A percentile compares a stretch with the other conserved stretches of the same genome.
Conservation (phyloP, 2,329 filamentous ascomycete species). For the Fusarium sp. region DNA sequence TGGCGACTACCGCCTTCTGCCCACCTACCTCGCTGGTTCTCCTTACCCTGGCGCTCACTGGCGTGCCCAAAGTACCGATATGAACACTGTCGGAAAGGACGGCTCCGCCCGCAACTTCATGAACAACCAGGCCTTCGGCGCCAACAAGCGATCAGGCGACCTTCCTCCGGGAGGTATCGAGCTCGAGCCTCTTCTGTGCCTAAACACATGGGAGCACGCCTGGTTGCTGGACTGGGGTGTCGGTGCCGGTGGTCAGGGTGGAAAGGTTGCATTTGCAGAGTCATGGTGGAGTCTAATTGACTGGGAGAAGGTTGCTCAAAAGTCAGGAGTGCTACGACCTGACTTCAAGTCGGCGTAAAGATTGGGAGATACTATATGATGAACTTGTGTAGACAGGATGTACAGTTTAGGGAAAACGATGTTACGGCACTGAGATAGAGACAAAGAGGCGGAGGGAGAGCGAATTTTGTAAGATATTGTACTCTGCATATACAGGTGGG, state of each 20-base stretch:
- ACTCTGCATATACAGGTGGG: conserved; percentile 47
- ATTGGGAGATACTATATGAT: conserved; percentile 4
- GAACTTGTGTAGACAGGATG: conserved; percentile 2
- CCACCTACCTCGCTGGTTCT: conserved; percentile 91
- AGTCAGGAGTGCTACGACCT: conserved; percentile 49
- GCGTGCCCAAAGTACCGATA: conserved; percentile 75
- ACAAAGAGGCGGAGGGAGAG: conserved; percentile 26
- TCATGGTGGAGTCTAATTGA: conserved; percentile 90
- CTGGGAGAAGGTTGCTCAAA: conserved; percentile 77
- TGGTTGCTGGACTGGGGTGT: conserved; percentile 85
- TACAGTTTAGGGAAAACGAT: conserved; percentile 26
- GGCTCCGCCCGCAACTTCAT: conserved; percentile 54
- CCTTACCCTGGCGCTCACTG: conserved; percentile 89
- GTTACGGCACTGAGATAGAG: conserved; percentile 32
- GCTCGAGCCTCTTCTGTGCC: conserved; percentile 82
- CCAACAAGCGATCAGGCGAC: conserved; percentile 45
- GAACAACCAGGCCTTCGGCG: conserved; percentile 51
- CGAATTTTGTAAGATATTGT: conserved; percentile 48
- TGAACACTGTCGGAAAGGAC: conserved; percentile 69
- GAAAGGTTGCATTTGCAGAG: conserved; percentile 80
- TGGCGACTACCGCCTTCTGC: conserved; percentile 73
- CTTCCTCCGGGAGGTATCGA: conserved; percentile 74
- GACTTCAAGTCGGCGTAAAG: conserved; percentile 47
- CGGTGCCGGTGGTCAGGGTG: conserved; percentile 66
- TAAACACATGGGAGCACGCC: conserved; percentile 97